Percentiles rank a stretch among this genome's conserved stretches.
These are phyloP conservation scores for Salicornia ramosissima DNA, from an alignment of 148 eudicot genomes.

Conservation along the genomic window DNA sequence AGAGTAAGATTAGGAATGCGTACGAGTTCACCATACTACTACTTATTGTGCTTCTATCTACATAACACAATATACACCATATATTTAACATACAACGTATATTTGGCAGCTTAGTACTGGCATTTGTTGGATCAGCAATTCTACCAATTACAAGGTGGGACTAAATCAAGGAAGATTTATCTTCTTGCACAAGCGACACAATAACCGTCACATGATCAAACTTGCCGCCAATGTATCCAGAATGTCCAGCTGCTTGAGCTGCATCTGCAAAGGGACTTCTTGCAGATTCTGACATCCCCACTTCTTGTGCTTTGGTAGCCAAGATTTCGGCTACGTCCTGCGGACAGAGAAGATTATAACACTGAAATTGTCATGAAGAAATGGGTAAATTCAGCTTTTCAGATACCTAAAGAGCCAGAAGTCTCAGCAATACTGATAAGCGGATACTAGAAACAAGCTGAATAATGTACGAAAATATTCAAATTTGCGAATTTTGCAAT, in stretches of 20 bases:
- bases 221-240: conserved; percentile 58
- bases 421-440: not conserved
- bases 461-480: too few species aligned
- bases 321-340: conserved; percentile 69
- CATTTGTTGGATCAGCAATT: not conserved
- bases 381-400: not conserved
- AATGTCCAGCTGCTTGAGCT: conserved; percentile 67
- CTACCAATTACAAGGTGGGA: not conserved
- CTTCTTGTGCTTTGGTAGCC: conserved; percentile 57
- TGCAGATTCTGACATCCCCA: conserved; percentile 47
- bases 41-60: too few species aligned
- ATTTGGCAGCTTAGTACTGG: not conserved
- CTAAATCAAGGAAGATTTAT: not conserved
- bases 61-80: too few species aligned
- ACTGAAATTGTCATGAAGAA: not conserved
- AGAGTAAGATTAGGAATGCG: too few species aligned
- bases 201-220: conserved; percentile 65
- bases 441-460: too few species aligned
- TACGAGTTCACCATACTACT: too few species aligned
- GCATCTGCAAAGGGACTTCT: conserved; percentile 80
- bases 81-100: too few species aligned
- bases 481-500: too few species aligned
- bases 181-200: conserved; percentile 47
- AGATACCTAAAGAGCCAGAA: not conserved
- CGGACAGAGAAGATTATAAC: not conserved